These are phyloP conservation scores for Sporothrix euskadiensis DNA, from an alignment of 2,329 filamentous ascomycete genomes.

Conservation along the genomic window DNA sequence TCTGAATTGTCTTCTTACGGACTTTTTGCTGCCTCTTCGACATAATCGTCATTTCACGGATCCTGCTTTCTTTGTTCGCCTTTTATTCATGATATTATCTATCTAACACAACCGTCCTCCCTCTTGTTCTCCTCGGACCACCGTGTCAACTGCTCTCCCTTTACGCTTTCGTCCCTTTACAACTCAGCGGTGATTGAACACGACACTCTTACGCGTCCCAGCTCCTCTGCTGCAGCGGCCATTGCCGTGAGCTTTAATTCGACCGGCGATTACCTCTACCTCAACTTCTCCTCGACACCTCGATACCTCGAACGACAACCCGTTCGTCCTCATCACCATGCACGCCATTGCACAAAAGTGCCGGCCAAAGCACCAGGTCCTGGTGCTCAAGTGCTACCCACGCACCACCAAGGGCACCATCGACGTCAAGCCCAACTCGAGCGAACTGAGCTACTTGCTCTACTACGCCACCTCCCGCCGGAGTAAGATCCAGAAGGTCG, in stretches of 20 bases:
- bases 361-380: slow-evolving; percentile 94
- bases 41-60: background rate
- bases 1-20: background rate
- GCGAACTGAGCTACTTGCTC: slow-evolving; percentile 92
- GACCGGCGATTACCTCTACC: background rate
- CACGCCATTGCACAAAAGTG: slow-evolving; percentile 66
- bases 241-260: background rate
- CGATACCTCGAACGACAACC: background rate
- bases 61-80: background rate
- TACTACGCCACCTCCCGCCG: slow-evolving; percentile 95
- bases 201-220: background rate
- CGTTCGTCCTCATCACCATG: slow-evolving; percentile 48
- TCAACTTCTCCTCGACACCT: background rate
- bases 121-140: background rate
- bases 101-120: background rate
- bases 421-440: slow-evolving; percentile 93
- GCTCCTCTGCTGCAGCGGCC: background rate
- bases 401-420: slow-evolving; percentile 86
- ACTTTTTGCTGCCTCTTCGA: background rate
- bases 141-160: background rate
- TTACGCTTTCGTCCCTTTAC: background rate
- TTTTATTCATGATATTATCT: background rate
- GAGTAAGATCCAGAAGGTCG: slow-evolving; percentile 95
- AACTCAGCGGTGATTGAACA: too few species aligned
- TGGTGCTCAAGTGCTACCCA: slow-evolving; percentile 95